Conservation (phyloP, 2,329 filamentous ascomycete species). For the Colletotrichum sojae region DNA sequence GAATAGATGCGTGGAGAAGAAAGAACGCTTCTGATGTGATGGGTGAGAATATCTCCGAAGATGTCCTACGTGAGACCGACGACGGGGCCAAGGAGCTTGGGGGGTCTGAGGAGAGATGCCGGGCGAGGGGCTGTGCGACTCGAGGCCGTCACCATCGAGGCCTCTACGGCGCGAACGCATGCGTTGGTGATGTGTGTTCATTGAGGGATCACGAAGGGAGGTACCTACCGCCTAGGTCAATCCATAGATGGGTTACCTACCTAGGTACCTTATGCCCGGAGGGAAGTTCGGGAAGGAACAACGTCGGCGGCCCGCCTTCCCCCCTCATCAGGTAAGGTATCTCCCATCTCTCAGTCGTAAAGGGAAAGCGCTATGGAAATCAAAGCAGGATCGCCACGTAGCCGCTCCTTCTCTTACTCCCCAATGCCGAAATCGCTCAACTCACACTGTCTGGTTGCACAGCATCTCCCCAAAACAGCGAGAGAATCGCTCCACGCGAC, state of each 20-base stretch:
- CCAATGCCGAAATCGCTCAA: constrained; percentile 8
- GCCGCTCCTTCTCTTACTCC: not conserved
- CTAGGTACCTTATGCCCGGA: no score
- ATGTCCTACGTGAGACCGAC: constrained; percentile 18
- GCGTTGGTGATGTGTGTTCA: not conserved
- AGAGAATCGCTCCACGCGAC: no score
- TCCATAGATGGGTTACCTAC: no score
- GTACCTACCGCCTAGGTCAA: not conserved
- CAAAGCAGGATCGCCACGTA: not conserved
- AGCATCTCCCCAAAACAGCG: not conserved
- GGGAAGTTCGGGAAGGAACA: not conserved
- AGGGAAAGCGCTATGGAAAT: constrained; percentile 10
- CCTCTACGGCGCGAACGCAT: not conserved
- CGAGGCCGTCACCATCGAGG: constrained; percentile 25
- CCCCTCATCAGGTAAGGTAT: not conserved
- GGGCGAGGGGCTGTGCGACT: constrained; percentile 21
- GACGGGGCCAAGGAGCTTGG: not conserved
- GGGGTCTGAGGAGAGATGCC: not conserved
- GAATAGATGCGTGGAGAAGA: constrained; percentile 30
- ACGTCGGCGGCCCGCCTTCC: constrained; percentile 9
- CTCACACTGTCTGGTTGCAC: constrained; percentile 9
- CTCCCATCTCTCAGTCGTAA: not conserved
- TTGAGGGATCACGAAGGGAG: not conserved
- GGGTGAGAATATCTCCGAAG: constrained; percentile 34
- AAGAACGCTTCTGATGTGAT: constrained; percentile 1